phyloP scores from a whole-genome alignment of 192 early-diverging fungal species.

The Backusella psychrophila region DNA sequence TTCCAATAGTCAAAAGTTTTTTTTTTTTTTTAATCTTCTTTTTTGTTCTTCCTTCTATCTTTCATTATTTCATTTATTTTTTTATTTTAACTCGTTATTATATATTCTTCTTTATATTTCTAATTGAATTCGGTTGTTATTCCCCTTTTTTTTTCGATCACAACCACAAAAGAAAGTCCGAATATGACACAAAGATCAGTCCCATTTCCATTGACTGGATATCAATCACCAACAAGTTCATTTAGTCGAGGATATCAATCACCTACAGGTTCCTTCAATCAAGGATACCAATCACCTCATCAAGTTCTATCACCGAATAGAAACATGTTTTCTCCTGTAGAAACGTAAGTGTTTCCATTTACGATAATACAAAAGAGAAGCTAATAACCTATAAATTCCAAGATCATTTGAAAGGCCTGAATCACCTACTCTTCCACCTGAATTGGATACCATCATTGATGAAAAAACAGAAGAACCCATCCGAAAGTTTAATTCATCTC shows the following conservation, averaged over 20 bases:
- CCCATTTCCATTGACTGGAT: not conserved
- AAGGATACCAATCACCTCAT: not conserved
- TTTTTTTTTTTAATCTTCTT: not conserved
- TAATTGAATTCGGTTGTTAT: not conserved
- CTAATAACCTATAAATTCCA: not conserved
- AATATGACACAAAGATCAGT: not conserved
- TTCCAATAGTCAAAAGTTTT: not conserved
- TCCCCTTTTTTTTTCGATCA: not conserved
- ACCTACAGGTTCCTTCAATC: not conserved
- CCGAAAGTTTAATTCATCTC: not conserved
- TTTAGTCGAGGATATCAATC: not conserved
- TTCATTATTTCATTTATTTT: not conserved
- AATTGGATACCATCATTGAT: not conserved
- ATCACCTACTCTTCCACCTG: slow-evolving; percentile 22
- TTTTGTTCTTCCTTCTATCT: not conserved
- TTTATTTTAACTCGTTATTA: not conserved
- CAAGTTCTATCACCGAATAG: not conserved
- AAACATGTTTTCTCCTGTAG: not conserved
- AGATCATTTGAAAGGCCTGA: slow-evolving; percentile 21
- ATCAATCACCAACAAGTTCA: not conserved
- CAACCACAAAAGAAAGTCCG: not conserved
- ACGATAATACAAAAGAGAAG: not conserved
- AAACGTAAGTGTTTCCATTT: not conserved
- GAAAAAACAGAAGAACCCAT: not conserved
- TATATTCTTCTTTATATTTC: not conserved